Conservation (phyloP, 2,329 filamentous ascomycete genomes). For the Sclerotinia minor region DNA sequence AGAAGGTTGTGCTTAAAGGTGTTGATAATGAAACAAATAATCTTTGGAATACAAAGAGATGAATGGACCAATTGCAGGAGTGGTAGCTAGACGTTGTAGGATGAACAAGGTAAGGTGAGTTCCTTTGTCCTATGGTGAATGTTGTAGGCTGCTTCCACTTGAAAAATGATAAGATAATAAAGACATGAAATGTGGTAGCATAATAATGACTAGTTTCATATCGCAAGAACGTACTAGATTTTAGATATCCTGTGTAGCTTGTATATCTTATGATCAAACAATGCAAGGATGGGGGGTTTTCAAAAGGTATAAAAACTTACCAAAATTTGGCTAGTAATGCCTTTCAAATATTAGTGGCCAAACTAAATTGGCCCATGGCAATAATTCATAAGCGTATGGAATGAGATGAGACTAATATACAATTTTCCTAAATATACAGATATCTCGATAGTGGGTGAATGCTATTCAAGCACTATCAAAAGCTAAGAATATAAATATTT, state of each 20-base stretch:
- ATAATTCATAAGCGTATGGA: not conserved
- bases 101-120: not conserved
- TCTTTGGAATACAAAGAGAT: not conserved
- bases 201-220: not conserved
- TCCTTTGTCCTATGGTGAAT: slow-evolving; percentile 12
- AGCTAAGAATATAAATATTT: not conserved
- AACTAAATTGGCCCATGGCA: not conserved
- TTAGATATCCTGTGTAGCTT: not conserved
- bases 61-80: not conserved
- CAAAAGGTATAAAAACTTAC: not conserved
- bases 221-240: not conserved
- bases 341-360: not conserved
- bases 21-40: not conserved
- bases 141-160: slow-evolving; percentile 14
- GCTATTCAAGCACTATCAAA: not conserved
- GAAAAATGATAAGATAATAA: not conserved
- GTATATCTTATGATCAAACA: not conserved
- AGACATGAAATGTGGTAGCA: not conserved
- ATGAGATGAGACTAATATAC: slow-evolving; percentile 10
- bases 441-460: not conserved
- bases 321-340: not conserved
- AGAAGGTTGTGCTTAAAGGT: not conserved
- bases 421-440: slow-evolving; percentile 1
- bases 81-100: not conserved
- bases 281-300: not conserved